Evolutionary conservation across 2,329 filamentous ascomycete species (phyloP).

Genomic region (Diaporthe sp.): DNA sequence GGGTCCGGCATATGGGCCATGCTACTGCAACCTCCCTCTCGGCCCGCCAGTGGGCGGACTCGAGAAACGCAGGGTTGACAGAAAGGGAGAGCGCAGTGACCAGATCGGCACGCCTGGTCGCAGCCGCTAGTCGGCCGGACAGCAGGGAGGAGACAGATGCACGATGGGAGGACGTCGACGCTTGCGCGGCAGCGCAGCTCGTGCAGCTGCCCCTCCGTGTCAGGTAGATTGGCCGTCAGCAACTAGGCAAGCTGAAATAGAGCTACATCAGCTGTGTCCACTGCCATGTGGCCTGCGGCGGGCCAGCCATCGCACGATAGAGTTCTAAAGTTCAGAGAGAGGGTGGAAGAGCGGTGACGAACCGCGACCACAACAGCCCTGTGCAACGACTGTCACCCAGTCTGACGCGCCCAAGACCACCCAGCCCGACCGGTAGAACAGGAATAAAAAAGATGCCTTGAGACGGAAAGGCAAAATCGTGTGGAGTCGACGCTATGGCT

Average conservation of each 20-base stretch:
- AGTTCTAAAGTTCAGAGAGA: neutral
- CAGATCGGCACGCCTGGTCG: constrained; percentile 10
- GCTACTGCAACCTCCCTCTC: constrained; percentile 12
- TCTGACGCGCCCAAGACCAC: neutral
- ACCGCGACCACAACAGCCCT: neutral
- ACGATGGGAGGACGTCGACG: neutral
- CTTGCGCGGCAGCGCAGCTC: constrained; percentile 27
- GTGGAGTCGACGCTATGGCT: constrained; percentile 18
- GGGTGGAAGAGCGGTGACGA: neutral
- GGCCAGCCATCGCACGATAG: neutral
- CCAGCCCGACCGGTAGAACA: neutral
- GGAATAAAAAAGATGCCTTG: neutral
- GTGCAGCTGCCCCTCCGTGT: neutral
- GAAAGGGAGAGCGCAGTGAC: neutral
- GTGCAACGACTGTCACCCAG: constrained; percentile 1
- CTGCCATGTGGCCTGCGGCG: neutral
- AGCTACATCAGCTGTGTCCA: neutral
- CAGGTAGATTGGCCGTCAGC: constrained; percentile 19
- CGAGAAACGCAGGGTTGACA: neutral
- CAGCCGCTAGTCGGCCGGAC: constrained; percentile 28
- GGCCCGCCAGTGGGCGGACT: neutral
- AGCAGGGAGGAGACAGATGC: constrained; percentile 6
- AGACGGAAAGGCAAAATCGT: neutral
- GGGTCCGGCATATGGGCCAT: neutral
- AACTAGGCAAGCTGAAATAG: constrained; percentile 10